phyloP scores from a whole-genome alignment of 495 filamentous ascomycete genomes.

The Ramalina intermedia region DNA sequence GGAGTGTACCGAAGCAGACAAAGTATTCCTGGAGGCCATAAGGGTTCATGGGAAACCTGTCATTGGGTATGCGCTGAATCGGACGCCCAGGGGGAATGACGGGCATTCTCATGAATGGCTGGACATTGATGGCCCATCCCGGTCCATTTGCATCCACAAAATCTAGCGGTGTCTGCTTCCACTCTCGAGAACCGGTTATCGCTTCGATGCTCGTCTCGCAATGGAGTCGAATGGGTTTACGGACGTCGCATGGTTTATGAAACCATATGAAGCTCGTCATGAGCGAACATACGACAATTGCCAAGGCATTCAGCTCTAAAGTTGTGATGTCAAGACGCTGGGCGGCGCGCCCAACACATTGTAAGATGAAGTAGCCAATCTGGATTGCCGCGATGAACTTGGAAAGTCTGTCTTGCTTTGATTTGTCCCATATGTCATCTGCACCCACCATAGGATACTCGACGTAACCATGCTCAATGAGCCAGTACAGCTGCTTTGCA shows the following conservation, averaged over 20 bases:
- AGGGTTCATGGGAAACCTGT: not conserved
- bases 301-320: constrained; percentile 19
- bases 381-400: constrained; percentile 20
- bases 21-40: not conserved
- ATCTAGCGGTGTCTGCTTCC: constrained; percentile 17
- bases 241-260: constrained; percentile 21
- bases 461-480: constrained; percentile 10
- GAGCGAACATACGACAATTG: constrained; percentile 18
- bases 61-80: not conserved
- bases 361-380: constrained; percentile 18
- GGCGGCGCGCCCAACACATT: constrained; percentile 9
- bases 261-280: constrained; percentile 21
- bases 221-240: constrained; percentile 4
- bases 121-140: not conserved
- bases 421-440: constrained; percentile 9
- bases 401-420: constrained; percentile 17
- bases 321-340: constrained; percentile 15
- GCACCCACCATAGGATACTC: constrained; percentile 6
- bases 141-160: constrained; percentile 10
- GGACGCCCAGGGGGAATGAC: not conserved
- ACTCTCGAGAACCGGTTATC: constrained; percentile 13
- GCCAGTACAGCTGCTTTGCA: constrained; percentile 14
- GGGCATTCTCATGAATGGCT: not conserved
- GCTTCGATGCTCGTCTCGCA: constrained; percentile 4
- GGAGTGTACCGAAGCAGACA: constrained; percentile 1